phyloP scores from a whole-genome alignment of 2,329 filamentous ascomycete species.

The Fusarium pseudonygamai region DNA sequence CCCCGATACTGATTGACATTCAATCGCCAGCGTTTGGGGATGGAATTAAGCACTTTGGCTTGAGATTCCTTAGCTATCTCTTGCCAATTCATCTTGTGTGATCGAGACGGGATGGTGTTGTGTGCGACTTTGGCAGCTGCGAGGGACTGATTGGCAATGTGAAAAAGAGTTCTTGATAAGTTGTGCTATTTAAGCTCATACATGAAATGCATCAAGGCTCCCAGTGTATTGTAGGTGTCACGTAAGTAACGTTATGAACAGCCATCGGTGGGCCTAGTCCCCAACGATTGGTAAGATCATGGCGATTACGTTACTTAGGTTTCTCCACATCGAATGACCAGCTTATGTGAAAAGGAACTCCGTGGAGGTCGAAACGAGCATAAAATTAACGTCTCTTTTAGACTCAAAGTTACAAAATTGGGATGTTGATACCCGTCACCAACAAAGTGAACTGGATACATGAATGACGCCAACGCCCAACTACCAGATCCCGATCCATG shows the following conservation, averaged over 20 bases:
- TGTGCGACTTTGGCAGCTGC: neutral
- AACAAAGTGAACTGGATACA: too few relatives aligned
- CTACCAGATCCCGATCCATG: too few relatives aligned
- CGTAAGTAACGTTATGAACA: neutral
- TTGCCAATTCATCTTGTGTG: neutral
- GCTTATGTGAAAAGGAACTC: too few relatives aligned
- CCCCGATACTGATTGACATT: neutral
- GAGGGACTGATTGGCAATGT: accelerated
- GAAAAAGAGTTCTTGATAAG: accelerated
- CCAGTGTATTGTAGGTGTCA: neutral
- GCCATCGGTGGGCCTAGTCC: neutral
- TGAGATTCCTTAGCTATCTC: neutral
- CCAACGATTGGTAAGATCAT: neutral
- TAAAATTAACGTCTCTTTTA: too few relatives aligned
- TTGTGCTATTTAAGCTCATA: neutral
- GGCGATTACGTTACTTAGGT: neutral
- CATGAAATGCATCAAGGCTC: neutral
- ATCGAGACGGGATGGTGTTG: accelerated
- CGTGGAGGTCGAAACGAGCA: too few relatives aligned
- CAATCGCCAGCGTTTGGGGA: neutral
- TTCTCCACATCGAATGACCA: neutral
- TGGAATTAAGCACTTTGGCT: neutral
- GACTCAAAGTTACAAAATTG: too few relatives aligned
- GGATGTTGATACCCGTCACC: too few relatives aligned
- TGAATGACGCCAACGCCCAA: too few relatives aligned